phyloP scores from a whole-genome alignment of 225 moss, liverwort and hornwort genomes.

The Marchantia paleacea region DNA sequence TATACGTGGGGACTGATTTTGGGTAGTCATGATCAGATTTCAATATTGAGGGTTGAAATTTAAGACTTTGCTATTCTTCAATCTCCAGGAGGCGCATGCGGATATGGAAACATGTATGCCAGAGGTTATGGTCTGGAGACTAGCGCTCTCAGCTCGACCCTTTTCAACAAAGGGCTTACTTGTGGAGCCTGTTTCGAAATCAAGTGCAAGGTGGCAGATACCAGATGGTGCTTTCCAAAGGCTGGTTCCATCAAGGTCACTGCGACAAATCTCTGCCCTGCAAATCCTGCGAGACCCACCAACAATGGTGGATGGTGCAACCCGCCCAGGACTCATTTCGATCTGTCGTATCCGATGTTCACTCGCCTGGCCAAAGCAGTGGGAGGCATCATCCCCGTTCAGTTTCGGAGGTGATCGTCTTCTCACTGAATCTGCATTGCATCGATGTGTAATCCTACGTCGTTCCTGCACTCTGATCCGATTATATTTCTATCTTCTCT shows the following conservation, averaged over 20 bases:
- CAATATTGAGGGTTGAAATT: no score
- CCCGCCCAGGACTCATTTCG: conserved; percentile 48
- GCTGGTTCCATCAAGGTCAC: conserved; percentile 36
- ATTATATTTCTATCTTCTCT: no score
- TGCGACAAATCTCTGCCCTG: conserved; percentile 54
- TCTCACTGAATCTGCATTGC: no score
- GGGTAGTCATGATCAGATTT: no score
- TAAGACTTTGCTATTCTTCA: no score
- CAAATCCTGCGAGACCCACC: conserved; percentile 25
- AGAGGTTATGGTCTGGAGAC: conserved; percentile 30
- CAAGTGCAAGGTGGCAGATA: conserved; percentile 23
- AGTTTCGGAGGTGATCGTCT: conserved; percentile 34
- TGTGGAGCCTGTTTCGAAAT: conserved; percentile 50
- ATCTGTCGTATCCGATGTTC: conserved; percentile 46
- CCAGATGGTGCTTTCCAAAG: conserved; percentile 33
- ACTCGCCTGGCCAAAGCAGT: conserved; percentile 34
- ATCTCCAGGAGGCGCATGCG: conserved; percentile 43
- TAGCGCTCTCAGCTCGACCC: conserved; percentile 32
- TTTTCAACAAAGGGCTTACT: conserved; percentile 30
- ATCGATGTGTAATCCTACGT: no score
- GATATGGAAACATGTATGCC: conserved; percentile 32
- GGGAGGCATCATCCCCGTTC: conserved; percentile 40
- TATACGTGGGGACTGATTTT: no score
- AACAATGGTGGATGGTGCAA: conserved; percentile 58
- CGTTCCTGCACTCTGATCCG: no score